These are phyloP conservation scores for Geotrichum ghanense DNA, from an alignment of 805 yeast genomes.

Conservation along the genomic window DNA sequence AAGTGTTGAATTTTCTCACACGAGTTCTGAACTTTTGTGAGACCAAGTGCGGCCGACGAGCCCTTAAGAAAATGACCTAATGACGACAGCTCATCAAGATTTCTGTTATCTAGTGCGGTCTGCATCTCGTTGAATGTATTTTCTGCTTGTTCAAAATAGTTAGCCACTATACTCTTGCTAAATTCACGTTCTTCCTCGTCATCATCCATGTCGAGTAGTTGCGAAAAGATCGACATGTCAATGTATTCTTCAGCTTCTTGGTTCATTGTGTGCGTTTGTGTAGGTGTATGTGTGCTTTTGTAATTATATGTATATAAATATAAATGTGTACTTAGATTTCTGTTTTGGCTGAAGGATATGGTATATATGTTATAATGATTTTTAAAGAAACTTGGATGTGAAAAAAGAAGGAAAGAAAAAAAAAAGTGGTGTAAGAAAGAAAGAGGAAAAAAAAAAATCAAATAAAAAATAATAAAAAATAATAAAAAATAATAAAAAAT, in stretches of 20 bases:
- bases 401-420: background rate
- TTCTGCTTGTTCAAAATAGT: conserved; percentile 82
- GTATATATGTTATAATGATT: no score
- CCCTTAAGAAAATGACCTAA: conserved; percentile 93
- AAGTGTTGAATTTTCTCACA: conserved; percentile 92
- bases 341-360: background rate
- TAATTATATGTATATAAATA: background rate
- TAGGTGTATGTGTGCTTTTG: no score
- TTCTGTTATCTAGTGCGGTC: conserved; percentile 31
- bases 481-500: no score
- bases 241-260: conserved; percentile 40
- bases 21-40: conserved; percentile 66
- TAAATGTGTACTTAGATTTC: background rate
- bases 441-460: no score
- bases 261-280: background rate
- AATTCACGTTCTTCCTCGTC: conserved; percentile 76
- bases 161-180: conserved; percentile 62
- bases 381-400: background rate
- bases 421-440: background rate
- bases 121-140: conserved; percentile 69
- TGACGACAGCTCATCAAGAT: conserved; percentile 50
- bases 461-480: no score
- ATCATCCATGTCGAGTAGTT: conserved; percentile 89
- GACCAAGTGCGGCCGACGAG: conserved; percentile 87
- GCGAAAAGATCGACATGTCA: conserved; percentile 82